phyloP scores from a whole-genome alignment of 768 basidiomycete genomes.

The Russula emetica region DNA sequence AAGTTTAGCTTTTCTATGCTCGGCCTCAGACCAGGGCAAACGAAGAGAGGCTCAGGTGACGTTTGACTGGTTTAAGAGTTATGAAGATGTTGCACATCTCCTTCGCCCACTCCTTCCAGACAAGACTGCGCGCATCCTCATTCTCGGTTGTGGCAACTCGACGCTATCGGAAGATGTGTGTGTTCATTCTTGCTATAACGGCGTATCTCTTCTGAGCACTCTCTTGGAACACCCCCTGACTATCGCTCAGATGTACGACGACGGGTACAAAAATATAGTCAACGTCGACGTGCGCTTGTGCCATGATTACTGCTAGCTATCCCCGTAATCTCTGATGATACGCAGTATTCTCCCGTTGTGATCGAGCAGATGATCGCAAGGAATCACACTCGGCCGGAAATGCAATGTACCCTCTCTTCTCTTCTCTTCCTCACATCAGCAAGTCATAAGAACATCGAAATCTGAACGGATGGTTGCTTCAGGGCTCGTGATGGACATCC shows the following conservation, averaged over 20 bases:
- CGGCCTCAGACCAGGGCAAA: constrained; percentile 31
- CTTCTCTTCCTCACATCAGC: constrained; percentile 25
- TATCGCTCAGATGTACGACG: constrained; percentile 70
- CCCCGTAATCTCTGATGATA: neutral
- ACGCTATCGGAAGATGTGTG: constrained; percentile 69
- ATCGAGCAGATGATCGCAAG: constrained; percentile 67
- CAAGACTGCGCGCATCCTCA: constrained; percentile 57
- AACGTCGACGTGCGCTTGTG: constrained; percentile 63
- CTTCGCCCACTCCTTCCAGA: constrained; percentile 60
- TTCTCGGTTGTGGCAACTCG: constrained; percentile 85
- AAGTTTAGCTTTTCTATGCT: neutral
- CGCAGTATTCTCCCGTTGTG: constrained; percentile 68
- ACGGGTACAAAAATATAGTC: constrained; percentile 74
- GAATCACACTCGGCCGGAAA: constrained; percentile 54
- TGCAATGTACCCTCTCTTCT: constrained; percentile 54
- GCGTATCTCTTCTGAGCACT: neutral
- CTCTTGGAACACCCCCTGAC: neutral
- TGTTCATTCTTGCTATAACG: neutral
- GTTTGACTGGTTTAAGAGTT: constrained; percentile 89
- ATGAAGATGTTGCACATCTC: constrained; percentile 60
- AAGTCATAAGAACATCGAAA: neutral
- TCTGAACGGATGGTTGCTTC: constrained; percentile 5
- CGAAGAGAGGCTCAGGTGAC: constrained; percentile 51
- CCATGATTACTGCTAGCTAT: neutral
- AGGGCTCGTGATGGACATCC: constrained; percentile 87